These are phyloP conservation scores for Chamaenerion angustifolium DNA, from an alignment of 345 rosid species.

Conservation along the genomic window DNA sequence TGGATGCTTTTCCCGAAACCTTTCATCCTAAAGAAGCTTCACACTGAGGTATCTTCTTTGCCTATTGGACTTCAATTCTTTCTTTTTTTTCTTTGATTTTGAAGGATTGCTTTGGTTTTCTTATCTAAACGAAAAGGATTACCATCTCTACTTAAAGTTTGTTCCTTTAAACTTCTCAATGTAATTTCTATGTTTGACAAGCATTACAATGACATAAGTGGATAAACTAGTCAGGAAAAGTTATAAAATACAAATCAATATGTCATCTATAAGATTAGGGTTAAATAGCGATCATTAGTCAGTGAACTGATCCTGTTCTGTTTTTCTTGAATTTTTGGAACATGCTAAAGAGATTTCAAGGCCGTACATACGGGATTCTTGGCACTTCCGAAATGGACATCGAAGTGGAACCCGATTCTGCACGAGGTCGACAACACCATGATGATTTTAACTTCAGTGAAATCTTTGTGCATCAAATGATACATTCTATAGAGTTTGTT, in stretches of 20 bases:
- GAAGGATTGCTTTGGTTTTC: not conserved
- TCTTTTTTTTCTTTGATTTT: not conserved
- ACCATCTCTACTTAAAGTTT: too few species aligned
- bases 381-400: slow-evolving; percentile 65
- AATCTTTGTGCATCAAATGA: slow-evolving; percentile 97
- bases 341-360: slow-evolving; percentile 71
- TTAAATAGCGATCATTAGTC: too few species aligned
- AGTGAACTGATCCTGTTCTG: too few species aligned
- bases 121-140: not conserved
- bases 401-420: slow-evolving; percentile 70
- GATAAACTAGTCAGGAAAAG: too few species aligned
- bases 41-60: slow-evolving; percentile 44
- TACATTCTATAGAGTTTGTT: slow-evolving; percentile 92
- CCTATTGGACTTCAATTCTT: not conserved
- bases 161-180: too few species aligned
- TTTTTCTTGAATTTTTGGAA: too few species aligned
- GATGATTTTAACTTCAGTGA: slow-evolving; percentile 94
- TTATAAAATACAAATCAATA: too few species aligned
- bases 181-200: too few species aligned
- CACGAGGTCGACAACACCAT: slow-evolving; percentile 31
- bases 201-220: too few species aligned
- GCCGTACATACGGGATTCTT: slow-evolving; percentile 76
- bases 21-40: slow-evolving; percentile 67
- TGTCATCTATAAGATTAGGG: too few species aligned
- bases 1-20: slow-evolving; percentile 99